phyloP scores from a whole-genome alignment of 805 yeast species.

The Pichia eremophila region DNA sequence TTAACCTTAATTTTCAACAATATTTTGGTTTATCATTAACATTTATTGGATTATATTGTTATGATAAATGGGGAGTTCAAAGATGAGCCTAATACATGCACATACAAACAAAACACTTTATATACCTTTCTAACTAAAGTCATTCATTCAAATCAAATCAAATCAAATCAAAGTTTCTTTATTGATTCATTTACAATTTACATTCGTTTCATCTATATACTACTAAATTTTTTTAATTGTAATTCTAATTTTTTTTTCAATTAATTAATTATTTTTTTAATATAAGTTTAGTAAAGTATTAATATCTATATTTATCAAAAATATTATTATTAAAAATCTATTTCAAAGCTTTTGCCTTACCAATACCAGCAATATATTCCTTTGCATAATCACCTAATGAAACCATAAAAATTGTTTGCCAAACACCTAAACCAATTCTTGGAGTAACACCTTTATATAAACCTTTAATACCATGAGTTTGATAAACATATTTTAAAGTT shows the following conservation, averaged over 20 bases:
- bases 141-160: no score
- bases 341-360: constrained; percentile 6
- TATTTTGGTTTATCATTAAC: constrained; percentile 48
- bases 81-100: constrained; percentile 11
- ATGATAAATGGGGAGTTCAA: constrained; percentile 57
- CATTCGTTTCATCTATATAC: no score
- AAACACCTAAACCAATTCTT: constrained; percentile 89
- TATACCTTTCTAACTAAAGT: background rate
- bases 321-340: background rate
- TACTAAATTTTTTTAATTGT: no score
- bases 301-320: no score
- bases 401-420: constrained; percentile 99
- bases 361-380: constrained; percentile 46
- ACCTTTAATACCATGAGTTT: constrained; percentile 78
- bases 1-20: constrained; percentile 30
- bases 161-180: no score
- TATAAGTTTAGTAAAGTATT: no score
- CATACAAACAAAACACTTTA: no score
- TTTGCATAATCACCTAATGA: constrained; percentile 93
- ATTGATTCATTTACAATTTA: no score
- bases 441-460: constrained; percentile 95
- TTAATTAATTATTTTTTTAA: background rate
- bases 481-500: constrained; percentile 76
- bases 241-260: background rate
- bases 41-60: constrained; percentile 54